Base-by-base conservation (phyloP, 1,139 yeast genomes). In the Yamadazyma atmosphaerica region DNA sequence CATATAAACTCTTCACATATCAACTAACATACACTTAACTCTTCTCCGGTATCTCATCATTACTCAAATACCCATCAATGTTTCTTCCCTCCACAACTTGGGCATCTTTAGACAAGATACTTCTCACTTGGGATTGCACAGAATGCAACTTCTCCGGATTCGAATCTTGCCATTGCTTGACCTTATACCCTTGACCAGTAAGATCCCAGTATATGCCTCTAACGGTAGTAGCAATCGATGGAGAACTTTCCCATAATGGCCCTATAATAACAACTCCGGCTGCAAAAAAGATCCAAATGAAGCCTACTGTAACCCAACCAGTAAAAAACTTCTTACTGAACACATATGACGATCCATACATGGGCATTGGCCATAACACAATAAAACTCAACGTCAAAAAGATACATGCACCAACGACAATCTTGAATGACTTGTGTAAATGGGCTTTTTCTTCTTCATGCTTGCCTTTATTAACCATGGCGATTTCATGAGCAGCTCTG, bases 131-230 rank as follows among this genome's bases (percentile, higher is more conserved):
- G 24, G 82, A 74, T 55, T 71, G 72, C 15, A 83, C 85, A 14
- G 81, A 83, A 55, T 83, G 89, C 49, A 85, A 57, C 46, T 79
- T 72, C 45, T 83, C 89, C 2, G 90, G 90, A 50, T 85, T 76
- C 2, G 64, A 60, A 19, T 70, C 56, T 59, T 86, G 95, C 90
- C 95, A 86, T 50, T 73, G 83, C 48, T 74, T 71, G 42, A 86
- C 67, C 60, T 86, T 86, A 59, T 77, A 60, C 2, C 82, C 63
- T 61, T 86, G 92, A 15, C 95, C 95, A 22, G 85, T 69, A 35
- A 75, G 49, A 56, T 87, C 96, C 95, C 95, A 86, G 61, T 82
- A 86, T 26, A 86, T 74, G 35, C 95, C 95, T 54, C 94, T 77
- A 17, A 72, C 52, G 1, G 90, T 79, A 24, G 77, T 72, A 52